Evolutionary conservation across 1,139 yeast species (phyloP).

Genomic region (Pichia sp.): DNA sequence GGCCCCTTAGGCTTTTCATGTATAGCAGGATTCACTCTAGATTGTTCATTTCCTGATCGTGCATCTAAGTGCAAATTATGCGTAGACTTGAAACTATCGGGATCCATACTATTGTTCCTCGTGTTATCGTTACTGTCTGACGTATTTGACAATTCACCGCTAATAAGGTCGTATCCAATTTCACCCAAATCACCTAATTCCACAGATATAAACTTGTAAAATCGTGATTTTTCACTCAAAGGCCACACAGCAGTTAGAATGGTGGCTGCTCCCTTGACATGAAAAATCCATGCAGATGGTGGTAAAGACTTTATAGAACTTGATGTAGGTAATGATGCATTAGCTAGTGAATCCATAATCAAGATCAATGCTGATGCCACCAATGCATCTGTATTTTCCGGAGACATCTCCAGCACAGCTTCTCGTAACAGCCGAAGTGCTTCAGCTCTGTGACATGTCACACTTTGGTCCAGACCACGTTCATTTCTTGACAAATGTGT

Average conservation of each 20-base stretch:
- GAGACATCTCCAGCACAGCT: conserved; percentile 75
- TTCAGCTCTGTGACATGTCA: conserved; percentile 81
- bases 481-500: conserved; percentile 79
- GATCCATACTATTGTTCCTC: conserved; percentile 6
- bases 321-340: conserved; percentile 71
- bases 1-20: conserved; percentile 22
- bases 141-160: conserved; percentile 26
- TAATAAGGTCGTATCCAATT: conserved; percentile 48
- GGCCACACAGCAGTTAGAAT: conserved; percentile 94
- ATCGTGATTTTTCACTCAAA: conserved; percentile 66
- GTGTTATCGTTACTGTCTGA: conserved; percentile 16
- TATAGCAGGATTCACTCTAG: conserved; percentile 10
- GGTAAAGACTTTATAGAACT: conserved; percentile 59
- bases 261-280: conserved; percentile 94
- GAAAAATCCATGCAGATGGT: conserved; percentile 94
- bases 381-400: conserved; percentile 83
- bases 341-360: conserved; percentile 89
- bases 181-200: conserved; percentile 81
- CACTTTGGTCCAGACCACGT: conserved; percentile 72
- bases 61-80: background rate
- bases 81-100: background rate
- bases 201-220: conserved; percentile 69
- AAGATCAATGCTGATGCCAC: conserved; percentile 86
- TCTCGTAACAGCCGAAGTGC: conserved; percentile 74
- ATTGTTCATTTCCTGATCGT: conserved; percentile 10